These are phyloP conservation scores for Candida frijolesensis DNA, from an alignment of 1,139 yeast genomes.

Conservation along the genomic window DNA sequence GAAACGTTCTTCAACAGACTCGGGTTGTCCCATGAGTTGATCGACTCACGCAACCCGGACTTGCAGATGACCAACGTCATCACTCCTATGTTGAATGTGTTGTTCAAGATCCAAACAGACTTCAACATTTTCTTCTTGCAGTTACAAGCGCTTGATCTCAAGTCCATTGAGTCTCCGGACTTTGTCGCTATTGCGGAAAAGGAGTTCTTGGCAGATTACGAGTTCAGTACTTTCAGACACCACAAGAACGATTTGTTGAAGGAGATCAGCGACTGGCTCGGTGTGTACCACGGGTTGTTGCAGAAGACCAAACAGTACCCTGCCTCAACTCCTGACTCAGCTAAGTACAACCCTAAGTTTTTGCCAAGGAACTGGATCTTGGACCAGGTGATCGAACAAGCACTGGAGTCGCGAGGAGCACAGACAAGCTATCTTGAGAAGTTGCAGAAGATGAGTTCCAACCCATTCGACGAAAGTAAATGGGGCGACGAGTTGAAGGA, in stretches of 20 bases:
- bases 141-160: conserved; percentile 48
- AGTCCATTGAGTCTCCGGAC: conserved; percentile 13
- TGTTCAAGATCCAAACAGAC: conserved; percentile 67
- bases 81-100: conserved; percentile 62
- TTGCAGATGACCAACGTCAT: conserved; percentile 49
- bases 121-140: conserved; percentile 76
- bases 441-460: conserved; percentile 59
- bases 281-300: conserved; percentile 36
- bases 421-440: conserved; percentile 50
- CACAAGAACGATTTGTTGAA: conserved; percentile 35
- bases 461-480: conserved; percentile 58
- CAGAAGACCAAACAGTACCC: conserved; percentile 29
- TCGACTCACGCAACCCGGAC: conserved; percentile 39
- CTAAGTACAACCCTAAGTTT: conserved; percentile 69
- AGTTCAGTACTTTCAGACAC: conserved; percentile 23
- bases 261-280: conserved; percentile 42
- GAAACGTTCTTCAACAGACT: conserved; percentile 64
- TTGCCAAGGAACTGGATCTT: conserved; percentile 86
- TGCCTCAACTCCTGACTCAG: conserved; percentile 43
- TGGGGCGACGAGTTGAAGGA: conserved; percentile 71
- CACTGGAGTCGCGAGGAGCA: conserved; percentile 38
- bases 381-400: conserved; percentile 71
- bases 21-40: conserved; percentile 54
- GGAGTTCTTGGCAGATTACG: conserved; percentile 22
- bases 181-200: conserved; percentile 29